These are phyloP conservation scores for Baorangia bicolor DNA, from an alignment of 768 basidiomycete genomes.

Conservation along the genomic window DNA sequence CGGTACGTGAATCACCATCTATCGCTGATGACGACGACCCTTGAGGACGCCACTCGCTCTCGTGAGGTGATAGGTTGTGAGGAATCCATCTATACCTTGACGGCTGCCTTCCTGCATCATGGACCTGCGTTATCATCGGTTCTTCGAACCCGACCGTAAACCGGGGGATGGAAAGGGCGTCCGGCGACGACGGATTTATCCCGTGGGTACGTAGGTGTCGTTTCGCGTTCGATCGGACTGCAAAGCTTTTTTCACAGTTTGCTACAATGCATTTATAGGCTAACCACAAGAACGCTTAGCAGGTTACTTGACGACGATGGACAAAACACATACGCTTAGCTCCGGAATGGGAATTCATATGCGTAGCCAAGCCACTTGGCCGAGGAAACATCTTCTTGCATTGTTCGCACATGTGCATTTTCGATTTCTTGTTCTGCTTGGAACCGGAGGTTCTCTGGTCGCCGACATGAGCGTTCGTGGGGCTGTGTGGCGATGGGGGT, in stretches of 20 bases:
- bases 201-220: conserved; percentile 79
- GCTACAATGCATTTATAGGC: conserved; percentile 51
- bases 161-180: conserved; percentile 17
- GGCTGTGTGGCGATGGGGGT: conserved; percentile 11
- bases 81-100: conserved; percentile 42
- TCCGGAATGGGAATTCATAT: conserved; percentile 54
- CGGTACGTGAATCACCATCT: conserved; percentile 24
- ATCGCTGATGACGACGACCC: conserved; percentile 4
- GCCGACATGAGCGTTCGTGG: neutral
- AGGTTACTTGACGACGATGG: neutral
- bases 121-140: conserved; percentile 45
- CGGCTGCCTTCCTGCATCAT: conserved; percentile 37
- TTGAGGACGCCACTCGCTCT: conserved; percentile 27
- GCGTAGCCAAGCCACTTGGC: conserved; percentile 50
- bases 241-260: conserved; percentile 65
- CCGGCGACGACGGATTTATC: conserved; percentile 34
- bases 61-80: conserved; percentile 35
- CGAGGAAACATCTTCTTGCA: conserved; percentile 49
- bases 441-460: conserved; percentile 11
- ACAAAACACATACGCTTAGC: conserved; percentile 42
- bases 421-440: conserved; percentile 37
- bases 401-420: conserved; percentile 48
- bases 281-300: conserved; percentile 9
- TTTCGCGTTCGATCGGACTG: conserved; percentile 79
- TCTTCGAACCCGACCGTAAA: conserved; percentile 46